Conservation (phyloP, 805 yeast genomes). For the Zygosaccharomyces gambellarensis region DNA sequence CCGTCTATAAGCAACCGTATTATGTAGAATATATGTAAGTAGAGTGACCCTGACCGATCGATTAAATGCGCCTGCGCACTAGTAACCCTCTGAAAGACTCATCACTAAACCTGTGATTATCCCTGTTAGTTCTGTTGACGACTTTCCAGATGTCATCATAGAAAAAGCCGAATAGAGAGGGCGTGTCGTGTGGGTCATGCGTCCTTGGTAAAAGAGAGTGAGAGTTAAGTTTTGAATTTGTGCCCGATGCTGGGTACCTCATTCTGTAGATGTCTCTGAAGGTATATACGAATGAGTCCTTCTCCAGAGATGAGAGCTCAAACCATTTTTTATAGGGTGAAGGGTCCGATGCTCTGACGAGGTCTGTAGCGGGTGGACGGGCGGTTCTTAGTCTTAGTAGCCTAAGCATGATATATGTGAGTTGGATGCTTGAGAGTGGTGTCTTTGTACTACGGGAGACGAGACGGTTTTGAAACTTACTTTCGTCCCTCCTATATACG, state of each 20-base stretch:
- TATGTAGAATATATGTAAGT: not conserved
- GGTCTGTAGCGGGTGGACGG: not conserved
- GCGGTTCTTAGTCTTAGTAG: not conserved
- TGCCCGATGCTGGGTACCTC: slow-evolving; percentile 31
- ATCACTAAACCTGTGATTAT: slow-evolving; percentile 9
- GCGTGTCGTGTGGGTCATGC: slow-evolving; percentile 26
- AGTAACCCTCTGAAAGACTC: not conserved
- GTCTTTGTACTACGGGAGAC: not conserved
- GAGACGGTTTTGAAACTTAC: not conserved
- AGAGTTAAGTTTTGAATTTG: slow-evolving; percentile 28
- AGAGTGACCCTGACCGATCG: not conserved
- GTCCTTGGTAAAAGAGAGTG: slow-evolving; percentile 21
- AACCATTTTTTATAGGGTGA: slow-evolving; percentile 26
- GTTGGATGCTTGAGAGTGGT: not conserved
- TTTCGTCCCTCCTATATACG: not conserved
- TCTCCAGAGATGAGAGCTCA: slow-evolving; percentile 22
- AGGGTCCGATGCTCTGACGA: not conserved
- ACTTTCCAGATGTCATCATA: slow-evolving; percentile 30
- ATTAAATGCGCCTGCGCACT: slow-evolving; percentile 5
- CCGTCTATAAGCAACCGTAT: not conserved
- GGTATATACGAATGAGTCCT: slow-evolving; percentile 23
- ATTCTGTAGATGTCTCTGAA: slow-evolving; percentile 26
- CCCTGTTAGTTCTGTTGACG: slow-evolving; percentile 6
- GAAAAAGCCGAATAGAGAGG: slow-evolving; percentile 32
- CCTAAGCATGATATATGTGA: not conserved